Evolutionary conservation across 1,284 basidiomycete genomes (phyloP).

Genomic region (Apiotrichum gracile): DNA sequence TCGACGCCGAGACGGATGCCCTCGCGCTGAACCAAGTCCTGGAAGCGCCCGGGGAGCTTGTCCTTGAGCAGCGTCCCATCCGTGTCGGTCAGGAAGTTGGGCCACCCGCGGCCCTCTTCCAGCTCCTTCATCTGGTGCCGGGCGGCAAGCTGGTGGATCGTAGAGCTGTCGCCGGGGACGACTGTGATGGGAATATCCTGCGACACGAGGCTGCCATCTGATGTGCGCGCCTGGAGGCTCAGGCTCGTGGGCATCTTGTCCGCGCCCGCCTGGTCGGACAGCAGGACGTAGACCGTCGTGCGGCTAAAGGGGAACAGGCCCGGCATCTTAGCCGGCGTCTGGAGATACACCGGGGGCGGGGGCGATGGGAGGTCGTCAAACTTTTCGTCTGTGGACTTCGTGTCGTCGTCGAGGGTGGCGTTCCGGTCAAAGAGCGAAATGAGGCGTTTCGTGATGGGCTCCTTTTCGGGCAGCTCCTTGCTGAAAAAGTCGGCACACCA

Average conservation of each 20-base stretch:
- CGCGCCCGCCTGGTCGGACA: conserved; percentile 45
- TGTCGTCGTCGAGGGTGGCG: conserved; percentile 4
- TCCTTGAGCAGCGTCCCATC: not conserved
- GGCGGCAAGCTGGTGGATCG: conserved; percentile 55
- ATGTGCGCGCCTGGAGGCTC: conserved; percentile 44
- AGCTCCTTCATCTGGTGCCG: conserved; percentile 51
- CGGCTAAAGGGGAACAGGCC: conserved; percentile 13
- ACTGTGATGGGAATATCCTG: conserved; percentile 45
- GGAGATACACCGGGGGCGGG: conserved; percentile 26
- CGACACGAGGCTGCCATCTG: conserved; percentile 44
- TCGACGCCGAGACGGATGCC: conserved; percentile 47
- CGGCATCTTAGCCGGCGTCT: conserved; percentile 16
- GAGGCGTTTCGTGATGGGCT: conserved; percentile 24
- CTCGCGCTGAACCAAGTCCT: conserved; percentile 35
- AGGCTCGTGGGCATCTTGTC: not conserved
- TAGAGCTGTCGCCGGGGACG: not conserved
- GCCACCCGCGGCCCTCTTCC: conserved; percentile 24
- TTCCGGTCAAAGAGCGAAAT: conserved; percentile 30
- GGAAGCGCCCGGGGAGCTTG: not conserved
- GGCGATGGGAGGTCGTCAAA: not conserved
- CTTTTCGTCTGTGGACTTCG: not conserved
- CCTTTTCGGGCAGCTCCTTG: not conserved
- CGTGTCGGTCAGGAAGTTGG: not conserved
- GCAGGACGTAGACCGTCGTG: conserved; percentile 50
- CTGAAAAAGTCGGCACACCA: no score